phyloP scores from a whole-genome alignment of 2,329 filamentous ascomycete genomes.

The Zalaria sp. region DNA sequence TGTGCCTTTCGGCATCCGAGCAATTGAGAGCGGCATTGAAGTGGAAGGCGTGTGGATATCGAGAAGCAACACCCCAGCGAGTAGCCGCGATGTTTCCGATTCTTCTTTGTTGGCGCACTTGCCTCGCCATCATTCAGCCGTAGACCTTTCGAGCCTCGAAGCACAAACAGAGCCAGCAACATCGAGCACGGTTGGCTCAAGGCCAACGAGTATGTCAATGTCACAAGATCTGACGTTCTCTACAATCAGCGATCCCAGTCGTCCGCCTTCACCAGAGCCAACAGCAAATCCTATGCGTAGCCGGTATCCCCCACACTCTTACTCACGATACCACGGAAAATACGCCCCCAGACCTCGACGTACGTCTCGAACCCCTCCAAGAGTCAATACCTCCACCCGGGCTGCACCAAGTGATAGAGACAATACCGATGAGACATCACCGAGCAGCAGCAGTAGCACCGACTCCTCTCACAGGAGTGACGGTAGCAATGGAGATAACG shows the following conservation, averaged over 20 bases:
- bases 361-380: too few species aligned
- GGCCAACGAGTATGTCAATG: slow-evolving; percentile 12
- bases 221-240: slow-evolving; percentile 10
- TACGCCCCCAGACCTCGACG: background rate
- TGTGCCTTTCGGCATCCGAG: slow-evolving; percentile 74
- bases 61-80: slow-evolving; percentile 25
- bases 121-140: slow-evolving; percentile 2
- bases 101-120: slow-evolving; percentile 9
- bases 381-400: too few species aligned
- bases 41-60: slow-evolving; percentile 63
- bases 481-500: slow-evolving; percentile 9
- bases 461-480: slow-evolving; percentile 9
- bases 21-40: slow-evolving; percentile 69
- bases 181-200: slow-evolving; percentile 5
- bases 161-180: background rate
- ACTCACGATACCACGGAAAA: slow-evolving; percentile 22
- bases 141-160: slow-evolving; percentile 11
- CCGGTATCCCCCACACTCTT: slow-evolving; percentile 19
- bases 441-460: slow-evolving; percentile 5
- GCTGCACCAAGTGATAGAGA: too few species aligned
- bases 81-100: slow-evolving; percentile 10
- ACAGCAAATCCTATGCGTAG: slow-evolving; percentile 13
- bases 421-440: too few species aligned
- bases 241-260: background rate
- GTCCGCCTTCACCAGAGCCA: slow-evolving; percentile 4